These are phyloP conservation scores for Magnaporthiopsis incrustans DNA, from an alignment of 2,329 filamentous ascomycete species.

Conservation along the genomic window DNA sequence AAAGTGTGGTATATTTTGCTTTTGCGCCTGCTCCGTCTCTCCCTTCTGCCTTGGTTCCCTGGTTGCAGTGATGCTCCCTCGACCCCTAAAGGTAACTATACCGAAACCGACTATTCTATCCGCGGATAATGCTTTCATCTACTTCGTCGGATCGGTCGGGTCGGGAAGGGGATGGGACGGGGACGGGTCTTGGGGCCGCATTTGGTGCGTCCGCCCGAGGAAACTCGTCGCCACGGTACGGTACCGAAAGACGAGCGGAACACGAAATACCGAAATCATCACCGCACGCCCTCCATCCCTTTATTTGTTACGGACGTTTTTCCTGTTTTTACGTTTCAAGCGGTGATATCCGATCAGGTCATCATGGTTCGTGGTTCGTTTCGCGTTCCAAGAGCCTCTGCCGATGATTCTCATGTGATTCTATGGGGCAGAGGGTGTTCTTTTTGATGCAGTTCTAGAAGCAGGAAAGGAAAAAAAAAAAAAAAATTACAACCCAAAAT, in stretches of 20 bases:
- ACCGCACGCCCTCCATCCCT: too few species aligned
- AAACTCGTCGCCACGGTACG: too few species aligned
- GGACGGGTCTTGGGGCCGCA: neutral
- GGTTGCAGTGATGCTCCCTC: too few species aligned
- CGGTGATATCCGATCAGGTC: neutral
- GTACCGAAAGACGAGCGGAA: neutral
- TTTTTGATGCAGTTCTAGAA: too few species aligned
- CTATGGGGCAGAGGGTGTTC: too few species aligned
- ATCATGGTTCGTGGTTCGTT: neutral
- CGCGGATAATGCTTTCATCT: neutral
- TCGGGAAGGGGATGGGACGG: too few species aligned
- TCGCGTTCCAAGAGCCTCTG: neutral
- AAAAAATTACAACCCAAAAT: conserved; percentile 2
- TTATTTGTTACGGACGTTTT: too few species aligned
- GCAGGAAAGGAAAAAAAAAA: neutral
- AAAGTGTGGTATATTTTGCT: neutral
- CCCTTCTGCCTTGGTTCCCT: neutral
- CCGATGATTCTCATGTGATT: neutral
- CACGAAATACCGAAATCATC: neutral
- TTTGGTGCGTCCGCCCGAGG: too few species aligned
- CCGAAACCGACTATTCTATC: neutral
- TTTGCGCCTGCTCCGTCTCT: neutral
- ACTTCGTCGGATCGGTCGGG: neutral
- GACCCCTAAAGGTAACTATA: too few species aligned
- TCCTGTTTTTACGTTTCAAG: neutral